A percentile compares a stretch with the other conserved stretches of the same genome.
phyloP scores from a whole-genome alignment of 345 rosid species.

The Lumnitzera littorea region DNA sequence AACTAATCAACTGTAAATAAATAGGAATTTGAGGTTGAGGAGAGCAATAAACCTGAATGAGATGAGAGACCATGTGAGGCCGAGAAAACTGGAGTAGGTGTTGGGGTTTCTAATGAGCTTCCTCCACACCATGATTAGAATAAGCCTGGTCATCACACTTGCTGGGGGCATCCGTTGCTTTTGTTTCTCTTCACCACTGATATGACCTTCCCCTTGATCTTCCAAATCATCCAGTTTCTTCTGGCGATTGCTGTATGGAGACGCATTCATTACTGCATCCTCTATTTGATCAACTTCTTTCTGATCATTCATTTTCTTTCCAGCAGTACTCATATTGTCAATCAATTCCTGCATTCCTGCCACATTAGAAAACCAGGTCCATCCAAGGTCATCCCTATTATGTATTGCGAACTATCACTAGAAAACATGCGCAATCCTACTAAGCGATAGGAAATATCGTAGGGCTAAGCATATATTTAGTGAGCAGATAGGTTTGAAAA shows the following conservation, averaged over 20 bases:
- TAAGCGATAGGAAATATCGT: too few relatives aligned
- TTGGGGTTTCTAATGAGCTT: conserved; percentile 72
- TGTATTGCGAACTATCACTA: too few relatives aligned
- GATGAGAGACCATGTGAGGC: conserved; percentile 62
- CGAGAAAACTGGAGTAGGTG: conserved; percentile 63
- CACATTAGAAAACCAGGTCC: neutral
- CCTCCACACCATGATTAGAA: conserved; percentile 73
- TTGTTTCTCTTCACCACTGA: conserved; percentile 13
- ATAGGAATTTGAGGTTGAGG: neutral
- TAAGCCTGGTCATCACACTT: conserved; percentile 64
- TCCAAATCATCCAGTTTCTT: conserved; percentile 34
- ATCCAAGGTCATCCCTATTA: neutral
- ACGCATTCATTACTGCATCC: conserved; percentile 31
- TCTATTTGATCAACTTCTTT: conserved; percentile 38
- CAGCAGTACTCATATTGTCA: conserved; percentile 50
- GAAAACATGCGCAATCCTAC: too few relatives aligned
- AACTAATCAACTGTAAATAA: neutral
- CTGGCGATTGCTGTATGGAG: conserved; percentile 34
- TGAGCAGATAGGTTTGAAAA: too few relatives aligned
- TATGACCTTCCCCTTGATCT: conserved; percentile 18
- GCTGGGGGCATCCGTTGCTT: conserved; percentile 68
- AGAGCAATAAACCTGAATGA: conserved; percentile 34
- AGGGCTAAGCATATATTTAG: too few relatives aligned
- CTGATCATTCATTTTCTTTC: conserved; percentile 17
- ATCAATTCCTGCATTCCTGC: conserved; percentile 60